Conservation (phyloP, 2,329 filamentous ascomycete species). For the Xylaria sp. region DNA sequence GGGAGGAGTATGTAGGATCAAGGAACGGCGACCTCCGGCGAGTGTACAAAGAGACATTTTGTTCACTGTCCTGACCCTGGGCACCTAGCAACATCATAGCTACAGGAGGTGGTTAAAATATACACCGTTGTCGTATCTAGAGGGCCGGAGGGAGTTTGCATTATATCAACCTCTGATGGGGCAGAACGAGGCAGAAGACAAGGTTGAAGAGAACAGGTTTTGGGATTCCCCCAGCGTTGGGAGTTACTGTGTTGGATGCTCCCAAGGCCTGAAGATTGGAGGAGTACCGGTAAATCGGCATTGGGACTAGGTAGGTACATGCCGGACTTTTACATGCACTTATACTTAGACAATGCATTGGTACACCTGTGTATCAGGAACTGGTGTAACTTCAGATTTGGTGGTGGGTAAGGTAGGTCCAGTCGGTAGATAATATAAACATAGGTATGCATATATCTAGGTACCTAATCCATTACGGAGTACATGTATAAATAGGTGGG, state of each 20-base stretch:
- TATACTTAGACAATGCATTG: neutral
- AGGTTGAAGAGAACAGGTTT: neutral
- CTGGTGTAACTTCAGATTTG: too few species aligned
- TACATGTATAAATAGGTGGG: neutral
- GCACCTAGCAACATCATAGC: neutral
- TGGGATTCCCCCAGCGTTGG: neutral
- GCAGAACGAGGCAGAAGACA: neutral
- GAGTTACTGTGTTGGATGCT: neutral
- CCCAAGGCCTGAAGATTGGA: neutral
- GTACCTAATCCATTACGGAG: neutral
- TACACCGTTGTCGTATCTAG: neutral
- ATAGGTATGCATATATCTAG: neutral
- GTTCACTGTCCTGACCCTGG: neutral
- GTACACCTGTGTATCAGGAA: neutral
- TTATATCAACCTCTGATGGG: neutral
- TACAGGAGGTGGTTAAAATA: neutral
- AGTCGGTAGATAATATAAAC: neutral
- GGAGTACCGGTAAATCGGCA: constrained; percentile 6
- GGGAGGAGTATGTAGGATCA: neutral
- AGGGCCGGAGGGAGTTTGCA: neutral
- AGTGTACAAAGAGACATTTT: neutral
- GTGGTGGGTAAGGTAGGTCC: too few species aligned
- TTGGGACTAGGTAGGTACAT: too few species aligned
- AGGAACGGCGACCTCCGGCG: neutral
- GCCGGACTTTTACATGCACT: neutral